Conservation (phyloP, 192 early-diverging fungal species). For the Backusella circina region DNA sequence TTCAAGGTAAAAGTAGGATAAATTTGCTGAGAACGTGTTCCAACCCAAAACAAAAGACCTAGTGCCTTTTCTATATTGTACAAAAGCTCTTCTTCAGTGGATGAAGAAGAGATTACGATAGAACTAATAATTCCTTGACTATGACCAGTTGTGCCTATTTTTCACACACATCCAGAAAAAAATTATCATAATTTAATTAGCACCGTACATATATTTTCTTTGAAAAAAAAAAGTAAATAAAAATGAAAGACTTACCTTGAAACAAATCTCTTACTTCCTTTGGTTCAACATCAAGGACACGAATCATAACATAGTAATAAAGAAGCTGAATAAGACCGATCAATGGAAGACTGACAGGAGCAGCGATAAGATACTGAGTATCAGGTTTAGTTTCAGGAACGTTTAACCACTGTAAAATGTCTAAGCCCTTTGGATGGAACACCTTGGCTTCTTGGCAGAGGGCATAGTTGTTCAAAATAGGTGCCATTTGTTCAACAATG, state of each 20-base stretch:
- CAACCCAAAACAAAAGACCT: slow-evolving; percentile 78
- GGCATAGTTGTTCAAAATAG: slow-evolving; percentile 59
- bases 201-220: no score
- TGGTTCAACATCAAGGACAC: slow-evolving; percentile 56
- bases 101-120: slow-evolving; percentile 73
- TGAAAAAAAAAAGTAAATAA: neutral
- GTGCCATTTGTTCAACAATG: slow-evolving; percentile 74
- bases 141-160: slow-evolving; percentile 74
- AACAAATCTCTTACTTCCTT: slow-evolving; percentile 54
- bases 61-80: slow-evolving; percentile 75
- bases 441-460: slow-evolving; percentile 57
- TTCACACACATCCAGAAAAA: neutral
- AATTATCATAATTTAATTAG: neutral
- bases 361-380: slow-evolving; percentile 73
- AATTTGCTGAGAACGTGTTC: slow-evolving; percentile 74
- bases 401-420: slow-evolving; percentile 85
- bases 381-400: slow-evolving; percentile 74
- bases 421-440: slow-evolving; percentile 73
- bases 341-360: slow-evolving; percentile 79
- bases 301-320: slow-evolving; percentile 82
- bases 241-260: slow-evolving; percentile 35
- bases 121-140: slow-evolving; percentile 89
- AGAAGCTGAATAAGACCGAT: slow-evolving; percentile 90
- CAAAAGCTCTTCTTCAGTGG: slow-evolving; percentile 75
- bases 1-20: slow-evolving; percentile 78